Base-by-base conservation (phyloP, 2,329 filamentous ascomycete genomes). In the Conoideocrella luteorostrata region DNA sequence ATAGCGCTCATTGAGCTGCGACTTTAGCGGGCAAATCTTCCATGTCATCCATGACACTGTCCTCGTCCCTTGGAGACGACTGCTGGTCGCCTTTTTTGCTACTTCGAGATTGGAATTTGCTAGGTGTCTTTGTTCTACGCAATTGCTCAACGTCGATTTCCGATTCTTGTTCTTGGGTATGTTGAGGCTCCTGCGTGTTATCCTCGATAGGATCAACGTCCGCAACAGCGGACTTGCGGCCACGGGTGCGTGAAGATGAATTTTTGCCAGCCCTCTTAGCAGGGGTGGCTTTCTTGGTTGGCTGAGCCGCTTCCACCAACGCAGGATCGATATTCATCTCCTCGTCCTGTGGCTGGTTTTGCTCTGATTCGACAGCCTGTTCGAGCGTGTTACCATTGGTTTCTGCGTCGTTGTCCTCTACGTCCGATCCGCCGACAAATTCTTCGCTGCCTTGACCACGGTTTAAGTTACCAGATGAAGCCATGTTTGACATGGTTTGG, bases 41-140 rank as follows among this genome's bases (percentile, higher is more conserved):
- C 67, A 70, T 68, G 34, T 69, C 67, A 26, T 69, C 66, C 63
- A 69, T 67, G 12, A 57, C 57, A 29, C 63, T 65, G 18, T 62
- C 60, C 4, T 56, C 61, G 12, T 51, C 54, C 11, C 55, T 50
- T 18, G 48, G 46, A 11, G 35, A 11, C 17, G 15, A 12, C 20
- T 41, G 38, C 30, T 42, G 22, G 11, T 43, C 44, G 4, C 46
- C 42, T 24, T 48, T 47, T 15, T 46, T 51, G 15, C 39, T 41
- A 2, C 43, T 44, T 3, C 46, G 38, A 23, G 58, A 47, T 37
- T 53, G 58, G 45, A 55, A 56, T 45, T 56, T 63, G 45, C 49
- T 55, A 15, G 59, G 56, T 22, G 52, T 59, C 52, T 52, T 58
- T 43, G 49, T 54, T 49, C 52, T 57, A 28, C 55, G 53, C 33